Base-by-base conservation (phyloP, 1,139 yeast genomes). In the Yamadazyma siamensis region DNA sequence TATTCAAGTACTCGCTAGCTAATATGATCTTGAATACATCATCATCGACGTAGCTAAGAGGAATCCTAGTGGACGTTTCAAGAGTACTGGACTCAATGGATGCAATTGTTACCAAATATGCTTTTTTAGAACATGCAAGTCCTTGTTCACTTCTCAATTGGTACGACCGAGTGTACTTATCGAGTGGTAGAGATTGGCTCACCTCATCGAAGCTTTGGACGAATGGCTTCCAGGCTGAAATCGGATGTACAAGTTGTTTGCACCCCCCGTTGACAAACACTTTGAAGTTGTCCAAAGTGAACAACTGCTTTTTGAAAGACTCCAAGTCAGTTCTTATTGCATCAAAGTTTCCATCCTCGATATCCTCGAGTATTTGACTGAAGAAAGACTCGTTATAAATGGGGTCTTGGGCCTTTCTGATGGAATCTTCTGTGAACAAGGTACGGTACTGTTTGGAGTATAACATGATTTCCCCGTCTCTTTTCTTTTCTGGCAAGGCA, bases 51-150 rank as follows among this genome's bases (percentile, higher is more conserved):
- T 80, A 86, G 40, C 78, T 77, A 8, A 74, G 63, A 2, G 94
- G 87, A 10, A 84, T 76, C 9, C 65, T 63, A 0, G 94, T 71
- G 6, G 78, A 59, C 0, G 85, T 54, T 18, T 73, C 65, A 53
- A 88, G 62, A 49, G 77, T 86, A n/a, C 94, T 75, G 0, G 96
- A 82, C 43, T 89, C 96, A 0, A 94, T 80, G 0, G 94, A 89
- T 9, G 96, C 91, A 9, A 89, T 77, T 0, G 86, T 72, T 2
- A 84, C 71, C 27, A 91, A 60, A 39, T 61, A 69, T 0, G 95
- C 94, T 26, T 70, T 66, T 4, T 64, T 56, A 7, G 72, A 56
- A 31, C 87, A 77, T 0, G 50, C 38, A 10, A 46, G 39, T 19
- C 96, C 96, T 6, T 74, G 49, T 2, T 64, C 61, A 2, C 94